Evolutionary conservation across 805 yeast species (phyloP).

Genomic region (Candida montana): DNA sequence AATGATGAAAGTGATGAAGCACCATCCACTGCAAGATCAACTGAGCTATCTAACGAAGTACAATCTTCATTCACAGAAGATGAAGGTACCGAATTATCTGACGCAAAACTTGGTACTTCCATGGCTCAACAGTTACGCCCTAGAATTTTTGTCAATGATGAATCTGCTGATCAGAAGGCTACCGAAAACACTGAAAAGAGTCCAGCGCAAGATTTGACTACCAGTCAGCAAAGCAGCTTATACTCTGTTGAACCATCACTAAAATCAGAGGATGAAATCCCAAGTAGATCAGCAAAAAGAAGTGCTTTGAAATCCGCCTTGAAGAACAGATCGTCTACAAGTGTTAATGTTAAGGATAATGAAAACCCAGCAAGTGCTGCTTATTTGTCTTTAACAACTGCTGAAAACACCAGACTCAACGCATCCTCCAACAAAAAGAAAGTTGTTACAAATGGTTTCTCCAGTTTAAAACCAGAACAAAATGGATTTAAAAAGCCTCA

Average conservation of each 20-base stretch:
- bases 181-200: not conserved
- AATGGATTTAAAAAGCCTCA: slow-evolving; percentile 2
- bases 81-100: not conserved
- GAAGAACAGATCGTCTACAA: slow-evolving; percentile 25
- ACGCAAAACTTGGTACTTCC: slow-evolving; percentile 1
- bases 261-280: slow-evolving; percentile 20
- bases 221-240: slow-evolving; percentile 9
- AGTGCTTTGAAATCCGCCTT: slow-evolving; percentile 36
- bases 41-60: slow-evolving; percentile 13
- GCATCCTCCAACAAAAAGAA: slow-evolving; percentile 30
- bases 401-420: slow-evolving; percentile 72
- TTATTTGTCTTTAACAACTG: slow-evolving; percentile 64
- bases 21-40: slow-evolving; percentile 25
- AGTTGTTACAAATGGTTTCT: not conserved
- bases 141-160: slow-evolving; percentile 24
- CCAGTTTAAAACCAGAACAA: not conserved
- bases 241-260: slow-evolving; percentile 9
- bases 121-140: slow-evolving; percentile 48
- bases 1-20: slow-evolving; percentile 16
- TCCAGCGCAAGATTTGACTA: not conserved
- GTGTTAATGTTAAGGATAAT: slow-evolving; percentile 16
- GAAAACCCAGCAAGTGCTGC: slow-evolving; percentile 51
- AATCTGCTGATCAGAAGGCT: not conserved
- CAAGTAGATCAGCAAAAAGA: slow-evolving; percentile 31
- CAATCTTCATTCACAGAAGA: slow-evolving; percentile 21